Percentiles rank a stretch among this genome's conserved stretches.
phyloP scores from a whole-genome alignment of 1,139 yeast species.

The Debaryomycetaceae sp. region DNA sequence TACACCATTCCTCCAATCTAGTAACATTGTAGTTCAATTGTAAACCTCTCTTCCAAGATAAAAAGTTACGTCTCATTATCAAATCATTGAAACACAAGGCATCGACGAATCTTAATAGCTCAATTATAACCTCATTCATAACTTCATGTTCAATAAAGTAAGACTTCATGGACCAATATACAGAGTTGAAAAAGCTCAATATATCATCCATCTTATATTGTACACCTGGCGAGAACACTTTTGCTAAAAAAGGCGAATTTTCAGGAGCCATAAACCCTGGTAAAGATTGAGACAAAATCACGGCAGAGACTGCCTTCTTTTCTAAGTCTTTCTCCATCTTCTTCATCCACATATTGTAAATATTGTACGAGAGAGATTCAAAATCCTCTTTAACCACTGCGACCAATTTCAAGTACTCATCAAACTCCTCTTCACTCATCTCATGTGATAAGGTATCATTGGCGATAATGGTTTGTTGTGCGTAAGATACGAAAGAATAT shows the following conservation, averaged over 20 bases:
- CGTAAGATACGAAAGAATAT: conserved; percentile 90
- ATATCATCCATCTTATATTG: conserved; percentile 95
- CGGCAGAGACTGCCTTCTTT: conserved; percentile 90
- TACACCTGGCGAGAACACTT: conserved; percentile 70
- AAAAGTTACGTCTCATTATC: conserved; percentile 89
- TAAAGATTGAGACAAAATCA: conserved; percentile 87
- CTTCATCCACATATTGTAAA: conserved; percentile 97
- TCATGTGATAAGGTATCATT: conserved; percentile 77
- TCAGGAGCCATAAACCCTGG: conserved; percentile 97
- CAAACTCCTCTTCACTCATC: conserved; percentile 87
- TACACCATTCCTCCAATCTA: conserved; percentile 98
- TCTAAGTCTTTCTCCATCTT: conserved; percentile 89
- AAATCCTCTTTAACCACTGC: conserved; percentile 93
- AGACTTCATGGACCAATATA: conserved; percentile 91
- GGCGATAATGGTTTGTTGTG: conserved; percentile 83
- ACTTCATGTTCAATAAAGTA: conserved; percentile 86
- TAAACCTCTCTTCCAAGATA: conserved; percentile 97
- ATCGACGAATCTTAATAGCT: conserved; percentile 82
- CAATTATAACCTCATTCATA: conserved; percentile 80
- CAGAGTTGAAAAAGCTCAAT: conserved; percentile 82
- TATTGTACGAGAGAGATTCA: conserved; percentile 88
- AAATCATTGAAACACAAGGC: conserved; percentile 94
- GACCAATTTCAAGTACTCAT: conserved; percentile 84
- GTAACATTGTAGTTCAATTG: conserved; percentile 96
- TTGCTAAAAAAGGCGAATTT: conserved; percentile 77